These are phyloP conservation scores for Entamoeba histolytica DNA, from an alignment of 208 protist species.

Conservation along the genomic window DNA sequence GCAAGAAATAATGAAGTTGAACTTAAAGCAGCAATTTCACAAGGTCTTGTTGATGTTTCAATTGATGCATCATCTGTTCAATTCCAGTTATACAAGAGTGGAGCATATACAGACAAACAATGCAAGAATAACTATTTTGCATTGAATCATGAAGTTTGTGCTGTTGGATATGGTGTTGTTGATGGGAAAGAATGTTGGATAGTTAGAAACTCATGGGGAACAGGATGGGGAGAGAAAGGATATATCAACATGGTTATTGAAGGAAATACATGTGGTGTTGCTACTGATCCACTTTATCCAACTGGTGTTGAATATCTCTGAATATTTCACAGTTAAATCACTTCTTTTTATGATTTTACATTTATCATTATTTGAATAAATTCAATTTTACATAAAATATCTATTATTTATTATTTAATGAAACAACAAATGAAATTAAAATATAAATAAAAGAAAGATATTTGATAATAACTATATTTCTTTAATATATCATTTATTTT, in stretches of 20 bases:
- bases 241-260: neutral
- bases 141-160: neutral
- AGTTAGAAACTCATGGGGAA: neutral
- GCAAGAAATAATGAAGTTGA: neutral
- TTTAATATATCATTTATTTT: too few species aligned
- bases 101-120: neutral
- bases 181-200: constrained; percentile 5
- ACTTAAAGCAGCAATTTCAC: too few species aligned
- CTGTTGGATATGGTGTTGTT: constrained; percentile 9
- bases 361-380: too few species aligned
- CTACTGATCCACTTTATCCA: neutral
- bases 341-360: too few species aligned
- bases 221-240: neutral
- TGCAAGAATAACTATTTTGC: neutral
- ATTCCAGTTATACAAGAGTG: neutral
- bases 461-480: too few species aligned
- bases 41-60: neutral
- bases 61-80: neutral
- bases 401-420: too few species aligned
- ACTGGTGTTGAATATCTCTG: neutral
- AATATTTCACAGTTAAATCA: neutral
- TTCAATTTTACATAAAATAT: too few species aligned
- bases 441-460: too few species aligned
- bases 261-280: neutral
- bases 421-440: too few species aligned